These are phyloP conservation scores for Amphibolis antarctica DNA, from an alignment of 106 monocot genomes.

Conservation along the genomic window DNA sequence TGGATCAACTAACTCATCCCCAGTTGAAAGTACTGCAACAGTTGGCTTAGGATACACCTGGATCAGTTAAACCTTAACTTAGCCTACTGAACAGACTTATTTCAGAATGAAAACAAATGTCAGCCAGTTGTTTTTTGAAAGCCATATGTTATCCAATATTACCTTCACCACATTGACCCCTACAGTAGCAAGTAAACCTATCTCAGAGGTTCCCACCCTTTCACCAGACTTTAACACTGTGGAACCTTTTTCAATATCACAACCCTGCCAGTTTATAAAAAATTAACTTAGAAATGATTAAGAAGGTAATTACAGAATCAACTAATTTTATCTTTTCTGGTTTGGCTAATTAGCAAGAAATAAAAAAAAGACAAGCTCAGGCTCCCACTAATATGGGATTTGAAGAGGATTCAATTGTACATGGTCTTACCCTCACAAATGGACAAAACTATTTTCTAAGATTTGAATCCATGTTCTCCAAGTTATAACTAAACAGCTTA, in stretches of 20 bases:
- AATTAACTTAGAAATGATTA: neutral
- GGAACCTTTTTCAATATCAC: constrained; percentile 80
- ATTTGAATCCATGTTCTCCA: no score
- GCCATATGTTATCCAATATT: constrained; percentile 9
- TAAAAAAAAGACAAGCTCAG: no score
- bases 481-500: no score
- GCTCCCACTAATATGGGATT: no score
- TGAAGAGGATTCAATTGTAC: no score
- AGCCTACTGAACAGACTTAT: no score
- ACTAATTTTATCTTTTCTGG: no score
- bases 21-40: constrained; percentile 75
- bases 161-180: constrained; percentile 84
- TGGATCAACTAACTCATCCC: constrained; percentile 86
- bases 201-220: constrained; percentile 53
- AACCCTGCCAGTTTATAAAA: constrained; percentile 38
- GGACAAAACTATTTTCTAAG: no score
- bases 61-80: neutral
- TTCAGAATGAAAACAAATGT: neutral
- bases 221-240: constrained; percentile 63
- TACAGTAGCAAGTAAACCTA: constrained; percentile 81
- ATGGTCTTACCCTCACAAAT: no score
- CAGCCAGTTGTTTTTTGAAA: no score
- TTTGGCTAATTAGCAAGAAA: neutral
- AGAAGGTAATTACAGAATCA: neutral
- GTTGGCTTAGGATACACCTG: constrained; percentile 72